Conservation (phyloP, 331 rosid species). For the Phaseolus coccineus region DNA sequence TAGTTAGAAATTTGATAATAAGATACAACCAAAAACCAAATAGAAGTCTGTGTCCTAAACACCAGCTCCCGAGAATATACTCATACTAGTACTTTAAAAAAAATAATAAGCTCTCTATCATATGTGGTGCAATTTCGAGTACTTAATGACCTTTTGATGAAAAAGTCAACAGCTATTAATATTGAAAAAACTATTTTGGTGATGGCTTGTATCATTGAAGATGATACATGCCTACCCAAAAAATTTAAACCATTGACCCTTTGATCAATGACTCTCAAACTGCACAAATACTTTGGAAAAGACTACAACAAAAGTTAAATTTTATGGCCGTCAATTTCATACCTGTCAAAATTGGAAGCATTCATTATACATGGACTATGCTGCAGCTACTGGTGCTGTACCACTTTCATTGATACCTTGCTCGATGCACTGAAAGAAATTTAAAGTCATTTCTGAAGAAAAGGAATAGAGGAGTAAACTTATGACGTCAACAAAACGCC, state of each 20-base stretch:
- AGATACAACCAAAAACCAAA: neutral
- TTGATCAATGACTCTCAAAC: constrained; percentile 9
- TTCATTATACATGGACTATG: constrained; percentile 37
- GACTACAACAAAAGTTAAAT: constrained; percentile 10
- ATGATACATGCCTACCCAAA: neutral
- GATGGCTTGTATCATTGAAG: neutral
- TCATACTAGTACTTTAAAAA: neutral
- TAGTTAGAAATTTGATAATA: neutral
- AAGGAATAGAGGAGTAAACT: constrained; percentile 4
- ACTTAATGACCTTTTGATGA: neutral
- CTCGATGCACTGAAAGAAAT: constrained; percentile 75
- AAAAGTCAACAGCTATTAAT: neutral
- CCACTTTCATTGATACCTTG: constrained; percentile 65
- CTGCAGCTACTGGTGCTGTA: constrained; percentile 44
- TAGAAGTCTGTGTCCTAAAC: neutral
- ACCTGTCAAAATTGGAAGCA: constrained; percentile 46
- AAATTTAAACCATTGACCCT: neutral
- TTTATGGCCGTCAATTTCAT: constrained; percentile 34
- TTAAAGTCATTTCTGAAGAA: constrained; percentile 9
- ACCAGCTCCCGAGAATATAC: neutral
- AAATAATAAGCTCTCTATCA: neutral
- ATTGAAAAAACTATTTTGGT: neutral
- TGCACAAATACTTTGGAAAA: constrained; percentile 8
- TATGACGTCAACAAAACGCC: constrained; percentile 18
- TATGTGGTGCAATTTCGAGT: neutral